These are phyloP conservation scores for Podaxis carcinomalis DNA, from an alignment of 768 basidiomycete species.

Conservation along the genomic window DNA sequence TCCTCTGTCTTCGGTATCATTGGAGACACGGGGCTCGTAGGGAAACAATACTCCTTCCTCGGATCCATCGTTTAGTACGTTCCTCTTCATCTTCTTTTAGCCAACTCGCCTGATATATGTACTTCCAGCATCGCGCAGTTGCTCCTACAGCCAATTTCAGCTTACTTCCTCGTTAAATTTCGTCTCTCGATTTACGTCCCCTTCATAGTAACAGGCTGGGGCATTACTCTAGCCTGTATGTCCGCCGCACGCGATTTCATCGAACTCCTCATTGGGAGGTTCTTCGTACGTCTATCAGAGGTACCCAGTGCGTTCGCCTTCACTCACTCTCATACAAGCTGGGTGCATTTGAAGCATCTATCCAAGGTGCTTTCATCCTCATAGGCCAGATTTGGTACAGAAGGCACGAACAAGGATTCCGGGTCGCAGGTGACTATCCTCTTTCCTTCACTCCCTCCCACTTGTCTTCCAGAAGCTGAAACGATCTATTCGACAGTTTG, in stretches of 20 bases:
- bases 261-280: conserved; percentile 26
- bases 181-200: conserved; percentile 28
- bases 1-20: conserved; percentile 31
- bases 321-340: conserved; percentile 17
- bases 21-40: conserved; percentile 23
- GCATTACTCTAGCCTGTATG: conserved; percentile 27
- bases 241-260: conserved; percentile 25
- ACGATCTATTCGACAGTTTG: conserved; percentile 18
- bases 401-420: conserved; percentile 29
- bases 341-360: conserved; percentile 29
- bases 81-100: not conserved
- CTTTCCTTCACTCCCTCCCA: not conserved
- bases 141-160: conserved; percentile 28
- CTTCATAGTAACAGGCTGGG: conserved; percentile 29
- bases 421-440: conserved; percentile 22
- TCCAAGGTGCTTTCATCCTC: conserved; percentile 26
- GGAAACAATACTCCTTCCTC: conserved; percentile 29
- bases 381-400: conserved; percentile 32
- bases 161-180: conserved; percentile 27
- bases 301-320: not conserved
- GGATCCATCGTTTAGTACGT: conserved; percentile 29
- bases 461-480: not conserved
- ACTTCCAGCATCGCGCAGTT: conserved; percentile 26
- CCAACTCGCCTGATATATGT: not conserved
- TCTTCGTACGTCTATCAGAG: conserved; percentile 23